Evolutionary conservation across 768 basidiomycete species (phyloP).

Genomic region (Lyophyllum semitale): DNA sequence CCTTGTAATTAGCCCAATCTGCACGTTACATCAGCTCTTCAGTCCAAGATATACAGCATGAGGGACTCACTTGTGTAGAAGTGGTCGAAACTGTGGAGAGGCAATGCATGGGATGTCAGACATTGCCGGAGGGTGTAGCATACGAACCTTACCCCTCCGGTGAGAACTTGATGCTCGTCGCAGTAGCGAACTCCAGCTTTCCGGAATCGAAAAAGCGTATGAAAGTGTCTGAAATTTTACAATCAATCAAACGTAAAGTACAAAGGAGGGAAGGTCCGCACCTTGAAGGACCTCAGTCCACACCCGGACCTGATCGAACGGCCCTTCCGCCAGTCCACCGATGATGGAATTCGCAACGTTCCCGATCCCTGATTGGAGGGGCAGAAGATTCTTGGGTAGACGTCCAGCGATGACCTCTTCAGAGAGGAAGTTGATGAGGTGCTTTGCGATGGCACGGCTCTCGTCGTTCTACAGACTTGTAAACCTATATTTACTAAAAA

Average conservation of each 20-base stretch:
- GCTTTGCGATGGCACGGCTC: conserved; percentile 41
- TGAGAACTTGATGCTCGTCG: conserved; percentile 47
- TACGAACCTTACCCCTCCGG: conserved; percentile 37
- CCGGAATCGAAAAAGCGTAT: conserved; percentile 49
- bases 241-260: background rate
- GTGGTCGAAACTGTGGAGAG: conserved; percentile 40
- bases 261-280: background rate
- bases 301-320: conserved; percentile 49
- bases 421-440: conserved; percentile 46
- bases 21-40: background rate
- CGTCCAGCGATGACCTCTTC: conserved; percentile 42
- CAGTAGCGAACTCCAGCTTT: conserved; percentile 47
- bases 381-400: conserved; percentile 41
- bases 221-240: conserved; percentile 37
- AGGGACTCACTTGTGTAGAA: conserved; percentile 42
- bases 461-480: conserved; percentile 32
- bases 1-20: conserved; percentile 50
- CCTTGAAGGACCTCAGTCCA: conserved; percentile 53
- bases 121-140: background rate
- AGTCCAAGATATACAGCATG: background rate
- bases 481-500: background rate
- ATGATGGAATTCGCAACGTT: conserved; percentile 54
- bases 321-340: conserved; percentile 47
- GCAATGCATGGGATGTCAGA: background rate
- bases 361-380: conserved; percentile 49